A percentile compares a stretch with the other conserved stretches of the same genome.
Evolutionary conservation across 2,329 filamentous ascomycete genomes (phyloP).

Genomic region (Fragosphaeria purpurea): DNA sequence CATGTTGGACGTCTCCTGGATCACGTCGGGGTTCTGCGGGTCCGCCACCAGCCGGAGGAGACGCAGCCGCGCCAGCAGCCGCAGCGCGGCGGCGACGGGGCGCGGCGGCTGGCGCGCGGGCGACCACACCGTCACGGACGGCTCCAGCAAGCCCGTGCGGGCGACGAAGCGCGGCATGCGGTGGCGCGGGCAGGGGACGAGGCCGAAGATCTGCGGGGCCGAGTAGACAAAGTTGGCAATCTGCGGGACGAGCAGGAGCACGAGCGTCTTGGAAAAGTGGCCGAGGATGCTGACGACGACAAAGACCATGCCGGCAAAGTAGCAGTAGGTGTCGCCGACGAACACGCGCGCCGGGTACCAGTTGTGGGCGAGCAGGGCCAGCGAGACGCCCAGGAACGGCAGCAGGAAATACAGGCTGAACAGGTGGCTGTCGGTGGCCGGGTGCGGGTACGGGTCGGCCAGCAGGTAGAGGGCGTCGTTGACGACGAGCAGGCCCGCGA

Average conservation of each 20-base stretch:
- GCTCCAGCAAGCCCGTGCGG: constrained; percentile 73
- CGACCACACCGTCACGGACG: constrained; percentile 69
- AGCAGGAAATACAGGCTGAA: constrained; percentile 93
- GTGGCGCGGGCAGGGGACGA: constrained; percentile 89
- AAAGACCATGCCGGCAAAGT: constrained; percentile 98
- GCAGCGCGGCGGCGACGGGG: constrained; percentile 52
- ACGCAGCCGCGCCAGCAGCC: constrained; percentile 56
- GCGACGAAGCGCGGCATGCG: constrained; percentile 83
- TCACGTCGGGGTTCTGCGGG: constrained; percentile 55
- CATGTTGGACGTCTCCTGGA: constrained; percentile 77
- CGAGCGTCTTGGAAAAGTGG: constrained; percentile 94
- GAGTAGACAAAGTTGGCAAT: constrained; percentile 97
- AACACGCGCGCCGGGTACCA: constrained; percentile 95
- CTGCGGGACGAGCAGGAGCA: constrained; percentile 84
- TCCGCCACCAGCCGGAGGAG: constrained; percentile 61
- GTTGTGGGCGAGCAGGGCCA: constrained; percentile 81
- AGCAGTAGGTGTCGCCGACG: constrained; percentile 98
- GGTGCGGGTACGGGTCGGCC: constrained; percentile 58
- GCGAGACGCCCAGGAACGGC: constrained; percentile 86
- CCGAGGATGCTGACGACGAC: constrained; percentile 93
- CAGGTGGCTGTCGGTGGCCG: constrained; percentile 88
- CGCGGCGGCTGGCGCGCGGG: constrained; percentile 57
- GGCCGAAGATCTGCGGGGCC: constrained; percentile 76
- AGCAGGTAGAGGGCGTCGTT: constrained; percentile 87
- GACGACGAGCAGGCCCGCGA: constrained; percentile 70